Base-by-base conservation (phyloP, 768 basidiomycete genomes). In the Termitomyces sp. region DNA sequence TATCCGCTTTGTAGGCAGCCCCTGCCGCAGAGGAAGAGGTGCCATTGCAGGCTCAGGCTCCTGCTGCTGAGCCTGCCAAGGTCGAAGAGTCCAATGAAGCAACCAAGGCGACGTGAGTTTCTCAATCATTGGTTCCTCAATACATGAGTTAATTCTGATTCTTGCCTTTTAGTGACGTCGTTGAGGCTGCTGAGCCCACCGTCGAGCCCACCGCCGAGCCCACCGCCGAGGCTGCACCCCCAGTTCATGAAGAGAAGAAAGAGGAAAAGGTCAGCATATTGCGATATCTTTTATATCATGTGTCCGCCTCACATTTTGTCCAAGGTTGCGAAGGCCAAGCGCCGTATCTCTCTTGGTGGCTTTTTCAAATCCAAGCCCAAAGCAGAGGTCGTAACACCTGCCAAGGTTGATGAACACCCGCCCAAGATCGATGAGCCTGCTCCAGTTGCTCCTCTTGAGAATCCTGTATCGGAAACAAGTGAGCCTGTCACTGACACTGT, bases 321-420 rank as follows among this genome's bases (percentile, higher is more conserved):
- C 65, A 84, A 80, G 72, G 75, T 79, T 16, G 56, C 69, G 59
- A 95, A 94, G 73, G 85, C 92, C 58, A 76, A 82, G 57, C 92
- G 93, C 63, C 91, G 93, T 62, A 75, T 96, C 61, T 95, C 94
- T 28, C 91, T 96, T 46, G 82, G 81, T 55, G 89, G 88, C 55
- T 82, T 95, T 74, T 91, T 95, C 85, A 93, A 88, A 80, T 51
- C 80, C 57, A 90, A 82, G 78, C 76, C 79, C 70, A 90, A 85
- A 75, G 65, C 75, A 14, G 87, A 90, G 69, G 82, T 85, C 38
- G 69, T 79, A 12, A 69, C 86, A 6, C 84, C 92, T 57, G 80
- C 91, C 49, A 94, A 93, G 81, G 90, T 94, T 58, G 88, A 93
- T 63, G 91, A 93, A 78, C 80, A 91, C 71, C 91, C 93, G 41